Conservation (phyloP, 2,329 filamentous ascomycete species). For the Alternaria longipes region DNA sequence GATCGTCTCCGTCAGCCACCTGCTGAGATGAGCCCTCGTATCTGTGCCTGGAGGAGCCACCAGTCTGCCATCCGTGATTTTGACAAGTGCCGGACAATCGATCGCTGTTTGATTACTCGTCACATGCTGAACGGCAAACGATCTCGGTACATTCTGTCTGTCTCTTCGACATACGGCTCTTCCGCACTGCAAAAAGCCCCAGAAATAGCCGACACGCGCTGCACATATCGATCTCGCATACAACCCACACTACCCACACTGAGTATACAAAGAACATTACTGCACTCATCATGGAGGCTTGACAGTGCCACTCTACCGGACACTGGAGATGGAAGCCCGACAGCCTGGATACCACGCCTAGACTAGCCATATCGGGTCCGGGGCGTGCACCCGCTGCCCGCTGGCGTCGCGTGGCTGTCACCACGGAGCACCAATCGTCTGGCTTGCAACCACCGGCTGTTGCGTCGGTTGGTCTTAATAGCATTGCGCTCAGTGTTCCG, state of each 20-base stretch:
- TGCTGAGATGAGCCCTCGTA: slow-evolving; percentile 19
- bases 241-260: slow-evolving; percentile 35
- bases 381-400: slow-evolving; percentile 36
- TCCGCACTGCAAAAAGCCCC: neutral
- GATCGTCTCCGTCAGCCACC: slow-evolving; percentile 5
- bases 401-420: slow-evolving; percentile 44
- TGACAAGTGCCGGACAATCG: slow-evolving; percentile 11
- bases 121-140: slow-evolving; percentile 9
- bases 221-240: slow-evolving; percentile 7
- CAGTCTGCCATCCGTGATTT: slow-evolving; percentile 14
- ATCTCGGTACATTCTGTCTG: neutral
- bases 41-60: slow-evolving; percentile 21
- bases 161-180: slow-evolving; percentile 2
- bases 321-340: slow-evolving; percentile 41
- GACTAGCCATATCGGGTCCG: slow-evolving; percentile 31
- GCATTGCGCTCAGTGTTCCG: slow-evolving; percentile 11
- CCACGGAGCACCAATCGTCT: slow-evolving; percentile 29
- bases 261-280: slow-evolving; percentile 40
- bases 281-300: slow-evolving; percentile 45
- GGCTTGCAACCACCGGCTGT: slow-evolving; percentile 37
- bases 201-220: neutral
- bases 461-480: slow-evolving; percentile 29
- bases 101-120: slow-evolving; percentile 12
- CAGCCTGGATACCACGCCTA: slow-evolving; percentile 43
- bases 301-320: slow-evolving; percentile 49